phyloP scores from a whole-genome alignment of 129 eudicot genomes.

The Rutidosis leptorrhynchoides region DNA sequence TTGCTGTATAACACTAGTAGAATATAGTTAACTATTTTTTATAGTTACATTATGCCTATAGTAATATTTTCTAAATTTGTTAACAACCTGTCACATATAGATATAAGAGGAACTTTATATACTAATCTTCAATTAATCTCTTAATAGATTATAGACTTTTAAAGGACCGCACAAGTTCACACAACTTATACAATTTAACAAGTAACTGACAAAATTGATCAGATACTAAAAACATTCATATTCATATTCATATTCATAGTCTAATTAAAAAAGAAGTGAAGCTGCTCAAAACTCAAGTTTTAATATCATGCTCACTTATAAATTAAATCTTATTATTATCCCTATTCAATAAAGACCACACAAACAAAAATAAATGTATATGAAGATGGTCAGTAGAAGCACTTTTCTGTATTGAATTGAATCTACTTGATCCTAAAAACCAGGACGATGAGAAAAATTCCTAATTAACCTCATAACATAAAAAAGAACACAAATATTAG shows the following conservation, averaged over 20 bases:
- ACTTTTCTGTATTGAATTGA: background rate
- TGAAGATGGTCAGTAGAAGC: too few relatives aligned
- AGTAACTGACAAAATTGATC: too few relatives aligned
- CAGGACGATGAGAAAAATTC: background rate
- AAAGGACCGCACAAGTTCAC: too few relatives aligned
- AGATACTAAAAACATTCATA: background rate
- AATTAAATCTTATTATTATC: background rate
- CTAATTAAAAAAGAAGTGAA: background rate
- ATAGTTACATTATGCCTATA: background rate
- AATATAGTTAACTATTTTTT: background rate
- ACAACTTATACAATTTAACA: background rate
- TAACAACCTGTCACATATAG: too few relatives aligned
- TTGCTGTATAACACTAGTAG: too few relatives aligned
- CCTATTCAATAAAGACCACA: background rate
- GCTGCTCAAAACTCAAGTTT: background rate
- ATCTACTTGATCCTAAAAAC: conserved; percentile 18
- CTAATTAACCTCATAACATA: too few relatives aligned
- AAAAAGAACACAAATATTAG: background rate
- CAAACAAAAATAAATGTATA: background rate
- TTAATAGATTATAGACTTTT: too few relatives aligned
- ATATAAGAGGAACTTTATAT: background rate
- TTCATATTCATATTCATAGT: too few relatives aligned
- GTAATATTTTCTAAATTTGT: too few relatives aligned
- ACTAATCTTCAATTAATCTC: too few relatives aligned
- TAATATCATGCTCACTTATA: background rate